phyloP scores from a whole-genome alignment of 371 early-diverging fungal species.

The Gilbertella persicaria region DNA sequence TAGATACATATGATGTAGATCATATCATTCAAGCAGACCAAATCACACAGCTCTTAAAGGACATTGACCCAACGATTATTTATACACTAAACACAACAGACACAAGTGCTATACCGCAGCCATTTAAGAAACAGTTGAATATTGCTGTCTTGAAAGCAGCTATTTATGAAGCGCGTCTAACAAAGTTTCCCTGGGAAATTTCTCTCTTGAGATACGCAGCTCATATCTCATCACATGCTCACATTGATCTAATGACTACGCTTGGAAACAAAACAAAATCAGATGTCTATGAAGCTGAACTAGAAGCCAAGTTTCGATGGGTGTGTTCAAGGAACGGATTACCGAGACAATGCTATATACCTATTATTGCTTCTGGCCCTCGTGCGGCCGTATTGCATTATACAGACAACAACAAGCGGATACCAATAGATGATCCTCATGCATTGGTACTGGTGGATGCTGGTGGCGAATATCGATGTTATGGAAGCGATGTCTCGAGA shows the following conservation, averaged over 20 bases:
- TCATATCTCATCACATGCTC: constrained; percentile 52
- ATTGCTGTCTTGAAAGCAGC: constrained; percentile 25
- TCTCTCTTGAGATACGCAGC: constrained; percentile 38
- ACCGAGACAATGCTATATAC: constrained; percentile 44
- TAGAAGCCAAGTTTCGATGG: constrained; percentile 51
- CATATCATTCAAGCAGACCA: constrained; percentile 33
- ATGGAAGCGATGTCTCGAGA: constrained; percentile 84
- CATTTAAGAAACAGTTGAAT: constrained; percentile 1
- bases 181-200: constrained; percentile 57
- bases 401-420: constrained; percentile 37
- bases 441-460: constrained; percentile 77
- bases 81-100: constrained; percentile 27
- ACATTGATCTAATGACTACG: constrained; percentile 36
- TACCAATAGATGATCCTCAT: constrained; percentile 10
- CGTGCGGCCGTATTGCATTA: constrained; percentile 53
- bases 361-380: constrained; percentile 51
- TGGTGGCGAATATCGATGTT: constrained; percentile 72
- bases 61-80: constrained; percentile 33
- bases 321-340: constrained; percentile 48
- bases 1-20: constrained; percentile 55
- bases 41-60: constrained; percentile 25
- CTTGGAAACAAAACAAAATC: neutral
- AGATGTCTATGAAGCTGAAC: constrained; percentile 42
- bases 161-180: constrained; percentile 50
- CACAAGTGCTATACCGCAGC: neutral